Evolutionary conservation across 2,329 filamentous ascomycete species (phyloP), one percentile per base, ranked within the genome.

Genomic region (Lachnellula subtilissima): DNA sequence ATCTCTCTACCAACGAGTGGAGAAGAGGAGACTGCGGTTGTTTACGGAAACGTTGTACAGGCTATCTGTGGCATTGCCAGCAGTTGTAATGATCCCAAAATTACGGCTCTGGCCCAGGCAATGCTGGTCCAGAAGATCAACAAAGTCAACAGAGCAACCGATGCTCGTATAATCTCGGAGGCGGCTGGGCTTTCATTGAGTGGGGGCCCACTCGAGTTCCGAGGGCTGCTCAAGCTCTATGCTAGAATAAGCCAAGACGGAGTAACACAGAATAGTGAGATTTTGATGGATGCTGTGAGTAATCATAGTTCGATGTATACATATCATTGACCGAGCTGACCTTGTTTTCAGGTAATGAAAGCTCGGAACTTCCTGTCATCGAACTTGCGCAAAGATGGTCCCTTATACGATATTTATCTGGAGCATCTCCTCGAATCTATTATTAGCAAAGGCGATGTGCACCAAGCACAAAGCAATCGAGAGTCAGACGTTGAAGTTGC

Each of bases 111-210:
- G 52, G 93, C 92, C 2, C 88, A 97, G 65, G 95, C 91, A 0
- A 97, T 99, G 86, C 83, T 99, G 23, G 75, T 96, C n/a, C 94
- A 99, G 69, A 97, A 99, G 72, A 83, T 97, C 56, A 86, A 88
- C 58, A 93, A 94, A 72, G 84, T 97, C 54, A 94, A 84, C 67
- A 79, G 83, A 57, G 76, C 81, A 4, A 88, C 97, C 2, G 92
- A 97, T 75, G 85, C 88, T 32, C 87, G 87, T 54, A 94, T 99
- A 57, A 87, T 97, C 53, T 84, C 83, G 15, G 91, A 95, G 58
- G 86, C 91, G 6, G 91, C 91, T 8, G 78, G 83, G 5, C 75
- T 99, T 54, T 88, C 91, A 35, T 76, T 94, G 4, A 85, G 82
- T 64, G 91, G 89, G 54, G 89, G 88, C 9, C 82, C 87, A 59